Percentiles rank a stretch among this genome's conserved stretches.
Evolutionary conservation across 1,284 basidiomycete species (phyloP).

Genomic region (Papiliotrema fonsecae): DNA sequence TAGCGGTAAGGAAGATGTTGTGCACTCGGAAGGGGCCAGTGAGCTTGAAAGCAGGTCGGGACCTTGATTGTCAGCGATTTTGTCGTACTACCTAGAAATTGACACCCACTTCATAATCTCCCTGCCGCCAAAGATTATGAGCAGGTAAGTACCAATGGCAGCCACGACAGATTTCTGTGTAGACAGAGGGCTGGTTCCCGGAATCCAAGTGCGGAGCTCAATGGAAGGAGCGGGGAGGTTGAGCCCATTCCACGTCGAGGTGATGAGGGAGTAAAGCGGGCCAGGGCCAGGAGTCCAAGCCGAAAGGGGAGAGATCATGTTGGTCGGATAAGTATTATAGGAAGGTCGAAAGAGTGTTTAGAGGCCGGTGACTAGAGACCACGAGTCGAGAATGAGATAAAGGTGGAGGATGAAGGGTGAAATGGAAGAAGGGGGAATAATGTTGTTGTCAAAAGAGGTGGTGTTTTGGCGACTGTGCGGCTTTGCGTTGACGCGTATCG

Average conservation of each 20-base stretch:
- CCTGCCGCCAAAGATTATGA: constrained; percentile 80
- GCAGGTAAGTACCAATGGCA: constrained; percentile 74
- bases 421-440: neutral
- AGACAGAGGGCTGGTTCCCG: constrained; percentile 64
- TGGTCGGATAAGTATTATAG: neutral
- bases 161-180: constrained; percentile 67
- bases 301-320: constrained; percentile 20
- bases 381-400: no score
- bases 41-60: constrained; percentile 68
- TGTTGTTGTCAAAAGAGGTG: no score
- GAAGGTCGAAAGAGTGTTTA: neutral
- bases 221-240: constrained; percentile 31
- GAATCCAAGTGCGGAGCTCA: constrained; percentile 39
- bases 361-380: no score
- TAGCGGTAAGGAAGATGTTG: constrained; percentile 79
- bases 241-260: constrained; percentile 25
- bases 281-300: constrained; percentile 34
- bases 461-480: no score
- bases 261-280: constrained; percentile 36
- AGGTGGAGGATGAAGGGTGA: neutral
- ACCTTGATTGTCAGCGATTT: constrained; percentile 30
- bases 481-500: no score
- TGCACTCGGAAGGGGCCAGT: constrained; percentile 86
- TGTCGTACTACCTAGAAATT: constrained; percentile 5
- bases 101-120: constrained; percentile 67